Percentiles rank a stretch among this genome's conserved stretches.
These are phyloP conservation scores for Umbelopsis sp. DNA, from an alignment of 371 early-diverging fungal genomes.

Conservation along the genomic window DNA sequence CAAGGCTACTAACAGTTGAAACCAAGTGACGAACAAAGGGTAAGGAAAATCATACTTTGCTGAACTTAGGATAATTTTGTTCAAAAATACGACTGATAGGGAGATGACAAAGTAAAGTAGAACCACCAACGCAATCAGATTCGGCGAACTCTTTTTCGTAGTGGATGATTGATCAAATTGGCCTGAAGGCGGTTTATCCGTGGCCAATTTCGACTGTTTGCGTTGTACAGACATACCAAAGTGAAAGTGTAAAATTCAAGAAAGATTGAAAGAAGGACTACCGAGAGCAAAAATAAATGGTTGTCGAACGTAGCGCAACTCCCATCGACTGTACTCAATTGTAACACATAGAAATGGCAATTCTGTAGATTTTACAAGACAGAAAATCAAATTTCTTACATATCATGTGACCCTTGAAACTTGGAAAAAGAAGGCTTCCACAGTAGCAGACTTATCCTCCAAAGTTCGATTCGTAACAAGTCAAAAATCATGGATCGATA, in stretches of 20 bases:
- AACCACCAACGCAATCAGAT: conserved; percentile 60
- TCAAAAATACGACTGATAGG: conserved; percentile 73
- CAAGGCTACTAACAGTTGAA: conserved; percentile 69
- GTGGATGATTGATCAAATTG: not conserved
- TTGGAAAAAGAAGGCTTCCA: not conserved
- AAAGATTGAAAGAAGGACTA: no score
- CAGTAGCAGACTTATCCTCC: no score
- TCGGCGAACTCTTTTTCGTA: conserved; percentile 31
- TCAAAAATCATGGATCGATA: conserved; percentile 39
- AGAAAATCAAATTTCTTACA: no score
- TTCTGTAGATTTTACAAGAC: no score
- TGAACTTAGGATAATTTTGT: conserved; percentile 72
- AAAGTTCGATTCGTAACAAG: not conserved
- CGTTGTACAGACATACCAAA: no score
- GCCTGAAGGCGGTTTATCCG: no score
- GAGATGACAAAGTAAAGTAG: conserved; percentile 72
- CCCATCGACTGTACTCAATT: no score
- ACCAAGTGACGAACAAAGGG: conserved; percentile 74
- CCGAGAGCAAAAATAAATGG: no score
- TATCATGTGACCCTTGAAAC: not conserved
- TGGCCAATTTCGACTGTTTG: no score
- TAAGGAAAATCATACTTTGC: conserved; percentile 66
- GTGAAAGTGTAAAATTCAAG: no score
- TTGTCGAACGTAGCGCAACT: no score
- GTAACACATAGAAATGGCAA: no score